Evolutionary conservation across 441 rosid genomes (phyloP), one percentile per base, ranked within the genome.

Genomic region (Croton setiger): DNA sequence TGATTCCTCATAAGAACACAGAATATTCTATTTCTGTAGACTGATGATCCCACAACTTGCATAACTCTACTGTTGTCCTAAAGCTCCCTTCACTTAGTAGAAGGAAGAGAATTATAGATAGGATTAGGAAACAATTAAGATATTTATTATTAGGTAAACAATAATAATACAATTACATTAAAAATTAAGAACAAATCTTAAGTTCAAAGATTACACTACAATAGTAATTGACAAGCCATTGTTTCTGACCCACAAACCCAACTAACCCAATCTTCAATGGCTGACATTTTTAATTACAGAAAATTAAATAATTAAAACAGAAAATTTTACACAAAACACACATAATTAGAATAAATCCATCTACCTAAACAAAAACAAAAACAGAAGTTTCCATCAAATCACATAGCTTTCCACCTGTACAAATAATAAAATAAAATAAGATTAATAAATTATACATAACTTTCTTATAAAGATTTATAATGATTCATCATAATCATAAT

Each of bases 311-410:
- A 37, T 67, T 0, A 27, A 15, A n/a, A 5, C 0, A 37, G 13
- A 18, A 39, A 67, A 8, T 13, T 4, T 5, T 31, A 18, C 17
- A 47, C 5, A 48, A 0, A 5, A 33, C 23, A 15, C 68, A 66
- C 53, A 60, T 45, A 33, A 45, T 39, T 39, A 39, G 15, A 64
- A 64, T 52, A 4, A 27, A 68, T 64, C 52, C 66, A 49, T 3
- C 71, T 13, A 5, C 35, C 51, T 31, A 17, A 49, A 61, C 45
- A 27, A 37, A 41, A 69, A 37, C 43, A 27, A 37, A 49, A 69
- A 37, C 43, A 73, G 37, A 63, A 48, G 3, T 47, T 31, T 61
- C 68, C 72, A 67, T 67, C 57, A 10, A 58, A 63, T 33, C 74
- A 63, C 63, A 54, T 7, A 33, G 51, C 37, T 41, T 27, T 31